Evolutionary conservation across 108 stramenopile species (phyloP).

Genomic region (Bacterosira constricta): DNA sequence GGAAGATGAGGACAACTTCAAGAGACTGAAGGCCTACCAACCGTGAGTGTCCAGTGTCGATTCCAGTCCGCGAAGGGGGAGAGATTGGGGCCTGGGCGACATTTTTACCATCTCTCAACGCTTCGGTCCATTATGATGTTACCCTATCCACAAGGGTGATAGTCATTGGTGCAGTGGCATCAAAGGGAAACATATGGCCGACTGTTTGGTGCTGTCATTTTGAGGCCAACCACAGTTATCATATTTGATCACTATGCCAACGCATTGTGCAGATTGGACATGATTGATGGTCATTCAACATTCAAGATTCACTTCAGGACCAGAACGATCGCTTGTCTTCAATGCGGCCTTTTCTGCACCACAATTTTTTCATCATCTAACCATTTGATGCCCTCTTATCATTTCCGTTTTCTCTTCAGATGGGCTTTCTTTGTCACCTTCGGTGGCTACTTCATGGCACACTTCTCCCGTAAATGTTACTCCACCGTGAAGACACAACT

Average conservation of each 20-base stretch:
- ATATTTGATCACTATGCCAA: no score
- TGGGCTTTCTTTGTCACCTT: constrained; percentile 95
- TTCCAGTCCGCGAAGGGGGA: background rate
- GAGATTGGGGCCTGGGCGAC: background rate
- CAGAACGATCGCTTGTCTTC: background rate
- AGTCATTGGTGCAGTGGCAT: no score
- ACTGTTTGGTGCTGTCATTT: no score
- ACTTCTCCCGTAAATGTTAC: constrained; percentile 95
- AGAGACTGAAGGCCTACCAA: constrained; percentile 84
- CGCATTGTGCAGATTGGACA: no score
- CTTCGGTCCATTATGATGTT: no score
- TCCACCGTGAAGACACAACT: constrained; percentile 94
- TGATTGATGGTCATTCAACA: constrained; percentile 3
- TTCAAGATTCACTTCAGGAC: background rate
- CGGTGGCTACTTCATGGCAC: constrained; percentile 95
- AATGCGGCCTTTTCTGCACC: background rate
- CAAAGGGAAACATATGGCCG: no score
- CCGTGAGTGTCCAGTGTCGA: constrained; percentile 56
- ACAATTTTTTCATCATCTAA: constrained; percentile 17
- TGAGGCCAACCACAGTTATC: no score
- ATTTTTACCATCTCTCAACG: no score
- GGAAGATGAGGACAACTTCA: constrained; percentile 70
- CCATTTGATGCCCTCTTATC: background rate
- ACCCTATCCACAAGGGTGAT: no score
- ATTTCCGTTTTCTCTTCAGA: constrained; percentile 40